Evolutionary conservation across 352 stramenopile genomes (phyloP), one percentile per base, ranked within the genome.

Genomic region (Phytopythium ostracodes): DNA sequence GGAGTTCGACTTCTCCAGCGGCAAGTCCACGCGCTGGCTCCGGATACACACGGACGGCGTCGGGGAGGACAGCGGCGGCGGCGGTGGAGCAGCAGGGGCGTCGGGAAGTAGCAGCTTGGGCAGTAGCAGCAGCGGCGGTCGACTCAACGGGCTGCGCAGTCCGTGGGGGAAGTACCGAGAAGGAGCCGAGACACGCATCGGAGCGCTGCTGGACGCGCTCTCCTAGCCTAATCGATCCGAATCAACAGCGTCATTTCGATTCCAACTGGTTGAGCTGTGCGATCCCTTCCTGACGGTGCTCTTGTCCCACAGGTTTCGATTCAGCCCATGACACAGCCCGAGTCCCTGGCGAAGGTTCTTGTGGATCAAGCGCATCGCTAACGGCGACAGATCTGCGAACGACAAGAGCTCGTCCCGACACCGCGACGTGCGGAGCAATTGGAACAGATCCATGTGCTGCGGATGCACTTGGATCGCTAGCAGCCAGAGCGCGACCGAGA

Each of bases 1-100:
- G 54, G 81, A 92, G 53, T 89, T 92, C 60, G 84, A 92, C 63
- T 89, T 92, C 52, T 77, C 65, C 0, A 79, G 63, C n/a, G 76
- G 77, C 38, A 89, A 87, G 47, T 91, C 84, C 1, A 81, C 77
- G 15, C 81, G 84, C 10, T 90, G 81, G 81, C 49, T 90, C 36
- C 67, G 73, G 49, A 82, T 90, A 60, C 76, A 80, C 33, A 71
- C 77, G 0, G 80, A 90, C 63, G 77, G 76, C 12, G 74, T 80
- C 35, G 82, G 87, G 52, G 76, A 88, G 58, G 75, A 78, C 52
- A 54, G 67, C 6, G 65, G 69, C 17, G 62, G 67, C 24, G 50
- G 62, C 25, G 64, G 53, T 1, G 60, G 62, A 44, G 59, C 43
- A 42, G 56, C 49, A 52, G 64, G 64, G 25, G 44, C 53, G 15